Conservation (phyloP, 176 grass and related monocot species). For the Luzula sylvatica region DNA sequence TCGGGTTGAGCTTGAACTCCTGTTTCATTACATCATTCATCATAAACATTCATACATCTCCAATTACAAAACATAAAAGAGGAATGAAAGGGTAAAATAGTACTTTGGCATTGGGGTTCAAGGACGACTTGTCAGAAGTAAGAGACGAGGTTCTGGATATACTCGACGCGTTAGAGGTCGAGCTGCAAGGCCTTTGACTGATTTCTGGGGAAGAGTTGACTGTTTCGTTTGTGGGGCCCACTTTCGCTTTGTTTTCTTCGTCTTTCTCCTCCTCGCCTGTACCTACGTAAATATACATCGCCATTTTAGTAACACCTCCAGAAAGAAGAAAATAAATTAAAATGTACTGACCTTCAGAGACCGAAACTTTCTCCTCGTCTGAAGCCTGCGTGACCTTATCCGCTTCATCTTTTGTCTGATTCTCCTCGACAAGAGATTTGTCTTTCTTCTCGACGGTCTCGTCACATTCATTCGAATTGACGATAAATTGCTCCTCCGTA, state of each 20-base stretch:
- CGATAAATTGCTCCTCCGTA: too few relatives aligned
- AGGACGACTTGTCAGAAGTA: conserved; percentile 33
- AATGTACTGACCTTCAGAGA: conserved; percentile 17
- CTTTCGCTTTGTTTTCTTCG: conserved; percentile 3
- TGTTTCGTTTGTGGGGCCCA: background rate
- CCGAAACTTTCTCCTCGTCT: conserved; percentile 3
- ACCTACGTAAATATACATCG: too few relatives aligned
- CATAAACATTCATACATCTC: too few relatives aligned
- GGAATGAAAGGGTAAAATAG: too few relatives aligned
- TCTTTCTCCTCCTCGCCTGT: conserved; percentile 11
- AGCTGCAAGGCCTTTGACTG: conserved; percentile 14
- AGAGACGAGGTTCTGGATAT: conserved; percentile 30
- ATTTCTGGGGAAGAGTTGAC: background rate
- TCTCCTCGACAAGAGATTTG: background rate
- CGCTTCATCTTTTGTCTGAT: conserved; percentile 10
- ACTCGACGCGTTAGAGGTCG: conserved; percentile 14
- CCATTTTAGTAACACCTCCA: too few relatives aligned
- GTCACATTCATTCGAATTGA: background rate
- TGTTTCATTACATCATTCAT: conserved; percentile 2
- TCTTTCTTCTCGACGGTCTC: conserved; percentile 19
- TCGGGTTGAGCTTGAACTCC: conserved; percentile 40
- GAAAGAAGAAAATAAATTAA: too few relatives aligned
- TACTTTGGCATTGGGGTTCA: conserved; percentile 38
- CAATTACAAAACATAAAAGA: too few relatives aligned
- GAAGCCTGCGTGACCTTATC: conserved; percentile 2